Percentiles rank a stretch among this genome's conserved stretches.
phyloP scores from a whole-genome alignment of 805 yeast genomes.

The Brettanomyces naardenensis region DNA sequence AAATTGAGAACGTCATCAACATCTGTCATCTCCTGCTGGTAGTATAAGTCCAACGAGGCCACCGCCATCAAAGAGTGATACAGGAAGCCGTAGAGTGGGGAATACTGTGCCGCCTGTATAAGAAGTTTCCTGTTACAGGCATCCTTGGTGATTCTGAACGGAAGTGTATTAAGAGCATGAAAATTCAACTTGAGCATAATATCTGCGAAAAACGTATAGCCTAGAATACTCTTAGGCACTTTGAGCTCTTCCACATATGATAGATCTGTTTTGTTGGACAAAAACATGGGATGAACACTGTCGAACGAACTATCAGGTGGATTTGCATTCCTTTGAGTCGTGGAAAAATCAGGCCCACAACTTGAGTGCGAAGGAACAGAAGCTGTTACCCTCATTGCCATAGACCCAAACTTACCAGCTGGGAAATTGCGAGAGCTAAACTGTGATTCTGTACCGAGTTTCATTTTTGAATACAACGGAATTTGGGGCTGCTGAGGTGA shows the following conservation, averaged over 20 bases:
- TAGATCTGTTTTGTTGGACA: slow-evolving; percentile 4
- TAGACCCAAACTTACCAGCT: no score
- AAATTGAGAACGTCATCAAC: slow-evolving; percentile 5
- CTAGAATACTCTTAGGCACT: slow-evolving; percentile 3
- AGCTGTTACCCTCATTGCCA: no score
- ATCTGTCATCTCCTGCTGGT: slow-evolving; percentile 4
- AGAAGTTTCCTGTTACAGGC: slow-evolving; percentile 1
- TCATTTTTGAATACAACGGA: no score
- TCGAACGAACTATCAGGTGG: background rate
- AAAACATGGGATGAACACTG: slow-evolving; percentile 5
- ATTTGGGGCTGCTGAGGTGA: no score
- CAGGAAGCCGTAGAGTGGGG: slow-evolving; percentile 7
- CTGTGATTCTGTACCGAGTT: no score
- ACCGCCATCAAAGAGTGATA: slow-evolving; percentile 9
- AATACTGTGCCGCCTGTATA: slow-evolving; percentile 1
- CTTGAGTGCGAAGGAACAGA: background rate
- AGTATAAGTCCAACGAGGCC: slow-evolving; percentile 10
- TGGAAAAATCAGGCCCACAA: background rate
- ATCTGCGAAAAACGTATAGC: slow-evolving; percentile 7
- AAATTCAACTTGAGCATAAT: slow-evolving; percentile 4
- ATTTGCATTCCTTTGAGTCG: background rate
- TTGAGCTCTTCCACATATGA: slow-evolving; percentile 3
- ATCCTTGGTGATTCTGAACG: slow-evolving; percentile 6
- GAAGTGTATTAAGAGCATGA: slow-evolving; percentile 5
- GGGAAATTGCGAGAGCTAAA: no score